A percentile compares a stretch with the other conserved stretches of the same genome.
Conservation (phyloP, 805 yeast species). For the Candida broadrunensis region DNA sequence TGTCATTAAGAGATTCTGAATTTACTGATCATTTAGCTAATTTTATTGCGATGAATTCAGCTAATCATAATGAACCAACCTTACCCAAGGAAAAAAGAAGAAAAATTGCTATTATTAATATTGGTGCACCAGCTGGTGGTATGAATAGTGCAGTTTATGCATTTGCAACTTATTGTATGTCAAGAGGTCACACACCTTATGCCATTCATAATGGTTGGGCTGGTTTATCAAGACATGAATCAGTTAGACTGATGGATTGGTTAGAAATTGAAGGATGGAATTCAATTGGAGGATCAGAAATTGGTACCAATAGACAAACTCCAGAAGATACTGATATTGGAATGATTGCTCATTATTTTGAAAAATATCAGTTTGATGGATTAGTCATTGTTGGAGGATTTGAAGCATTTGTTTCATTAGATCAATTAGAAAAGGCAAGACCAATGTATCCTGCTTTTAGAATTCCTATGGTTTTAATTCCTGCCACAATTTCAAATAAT, state of each 20-base stretch:
- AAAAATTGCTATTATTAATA: slow-evolving; percentile 81
- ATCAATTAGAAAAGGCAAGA: slow-evolving; percentile 78
- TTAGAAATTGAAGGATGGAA: slow-evolving; percentile 86
- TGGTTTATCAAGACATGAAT: slow-evolving; percentile 87
- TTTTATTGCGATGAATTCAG: slow-evolving; percentile 65
- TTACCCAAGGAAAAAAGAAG: slow-evolving; percentile 61
- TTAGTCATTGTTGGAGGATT: slow-evolving; percentile 92
- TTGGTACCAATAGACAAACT: slow-evolving; percentile 89
- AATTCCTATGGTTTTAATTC: slow-evolving; percentile 90
- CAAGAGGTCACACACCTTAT: slow-evolving; percentile 85
- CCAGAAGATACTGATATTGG: slow-evolving; percentile 83
- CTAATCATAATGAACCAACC: slow-evolving; percentile 59
- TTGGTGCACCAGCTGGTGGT: slow-evolving; percentile 98
- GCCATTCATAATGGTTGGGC: slow-evolving; percentile 93
- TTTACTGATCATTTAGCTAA: slow-evolving; percentile 77
- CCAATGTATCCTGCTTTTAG: slow-evolving; percentile 81
- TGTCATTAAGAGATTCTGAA: slow-evolving; percentile 81
- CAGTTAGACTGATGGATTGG: slow-evolving; percentile 76
- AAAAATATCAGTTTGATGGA: slow-evolving; percentile 85
- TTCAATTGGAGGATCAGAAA: slow-evolving; percentile 89
- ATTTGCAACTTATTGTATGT: slow-evolving; percentile 83
- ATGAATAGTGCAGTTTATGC: slow-evolving; percentile 90
- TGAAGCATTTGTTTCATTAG: slow-evolving; percentile 88
- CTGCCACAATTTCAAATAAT: slow-evolving; percentile 95
- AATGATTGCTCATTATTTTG: slow-evolving; percentile 87